A percentile compares a stretch with the other conserved stretches of the same genome.
These are phyloP conservation scores for Stemphylium vesicarium DNA, from an alignment of 2,329 filamentous ascomycete species.

Conservation along the genomic window DNA sequence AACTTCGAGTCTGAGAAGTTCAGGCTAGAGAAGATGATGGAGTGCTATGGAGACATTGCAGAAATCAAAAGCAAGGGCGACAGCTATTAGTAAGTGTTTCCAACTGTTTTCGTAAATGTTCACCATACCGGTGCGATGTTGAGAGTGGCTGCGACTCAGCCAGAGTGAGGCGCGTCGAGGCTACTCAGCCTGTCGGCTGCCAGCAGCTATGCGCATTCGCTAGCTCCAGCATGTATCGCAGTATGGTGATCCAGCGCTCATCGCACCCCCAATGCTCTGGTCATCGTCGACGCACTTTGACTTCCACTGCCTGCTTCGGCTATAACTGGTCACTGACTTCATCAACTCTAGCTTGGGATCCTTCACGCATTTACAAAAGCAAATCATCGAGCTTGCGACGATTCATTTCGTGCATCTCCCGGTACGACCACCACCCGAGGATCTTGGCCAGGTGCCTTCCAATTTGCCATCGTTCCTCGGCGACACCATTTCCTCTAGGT, in stretches of 20 bases:
- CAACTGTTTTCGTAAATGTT: conserved; percentile 27
- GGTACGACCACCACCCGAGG: conserved; percentile 57
- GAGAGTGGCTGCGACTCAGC: background rate
- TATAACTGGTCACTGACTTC: conserved; percentile 4
- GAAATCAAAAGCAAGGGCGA: conserved; percentile 54
- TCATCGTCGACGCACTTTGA: background rate
- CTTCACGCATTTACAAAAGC: conserved; percentile 59
- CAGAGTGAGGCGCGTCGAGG: conserved; percentile 14
- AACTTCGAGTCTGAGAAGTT: conserved; percentile 52
- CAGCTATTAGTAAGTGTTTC: conserved; percentile 53
- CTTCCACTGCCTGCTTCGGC: background rate
- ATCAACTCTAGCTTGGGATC: conserved; percentile 54
- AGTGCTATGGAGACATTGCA: conserved; percentile 50
- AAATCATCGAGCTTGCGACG: conserved; percentile 59
- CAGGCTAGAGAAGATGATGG: conserved; percentile 52
- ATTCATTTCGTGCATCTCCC: conserved; percentile 61
- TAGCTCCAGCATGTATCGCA: conserved; percentile 17
- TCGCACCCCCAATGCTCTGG: conserved; percentile 13
- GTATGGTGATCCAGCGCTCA: conserved; percentile 15
- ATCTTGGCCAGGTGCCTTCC: conserved; percentile 59
- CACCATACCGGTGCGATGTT: conserved; percentile 9
- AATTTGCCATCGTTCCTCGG: conserved; percentile 62
- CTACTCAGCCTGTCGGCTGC: conserved; percentile 20
- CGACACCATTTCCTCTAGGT: conserved; percentile 58
- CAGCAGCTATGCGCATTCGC: conserved; percentile 2